Evolutionary conservation across 73 alveolate species (phyloP), one percentile per base, ranked within the genome.

Genomic region (Paramecium primaurelia): DNA sequence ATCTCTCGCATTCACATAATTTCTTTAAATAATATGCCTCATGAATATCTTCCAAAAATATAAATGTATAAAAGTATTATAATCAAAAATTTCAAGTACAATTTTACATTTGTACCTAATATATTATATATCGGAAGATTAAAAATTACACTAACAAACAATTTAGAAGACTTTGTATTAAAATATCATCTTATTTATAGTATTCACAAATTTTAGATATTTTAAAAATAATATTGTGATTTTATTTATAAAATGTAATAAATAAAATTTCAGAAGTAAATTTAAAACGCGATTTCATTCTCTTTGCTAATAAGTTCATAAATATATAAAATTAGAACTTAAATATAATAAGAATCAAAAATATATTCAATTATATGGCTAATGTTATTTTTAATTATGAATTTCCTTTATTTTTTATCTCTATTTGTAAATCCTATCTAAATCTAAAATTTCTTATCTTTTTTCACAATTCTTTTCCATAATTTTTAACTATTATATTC

Each of bases 381-480:
- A 11, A 64, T 64, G 26, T 9, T 64, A 64, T 64, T 34, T 64
- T 64, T 22, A 64, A 2, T 9, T 3, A 26, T 64, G 84, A 64
- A 64, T 64, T 25, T 64, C 84, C 12, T 34, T 26, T 64, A 64
- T 20, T 26, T 64, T 64, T 12, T 64, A 64, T 64, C 49, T 12
- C 12, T 64, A 28, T 64, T 64, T 64, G 51, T 64, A 45, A 14
- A 80, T 80, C 22, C 58, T 6, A 42, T 80, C 91, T 26, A 80
- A 45, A 80, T 44, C 71, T 11, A 32, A 32, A 1, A 80, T 45
- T n/a, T 80, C 91, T n/a, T 42, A 12, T 45, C 77, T 38, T 8
- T 40, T 44, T 49, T 44, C 26, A 25, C 91, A 80, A 44, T 80
- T 80, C 58, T 26, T 32, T 32, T 80, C 91, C 91, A 80, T 80